Conservation (phyloP, 192 early-diverging fungal genomes). For the Linnemannia elongata region DNA sequence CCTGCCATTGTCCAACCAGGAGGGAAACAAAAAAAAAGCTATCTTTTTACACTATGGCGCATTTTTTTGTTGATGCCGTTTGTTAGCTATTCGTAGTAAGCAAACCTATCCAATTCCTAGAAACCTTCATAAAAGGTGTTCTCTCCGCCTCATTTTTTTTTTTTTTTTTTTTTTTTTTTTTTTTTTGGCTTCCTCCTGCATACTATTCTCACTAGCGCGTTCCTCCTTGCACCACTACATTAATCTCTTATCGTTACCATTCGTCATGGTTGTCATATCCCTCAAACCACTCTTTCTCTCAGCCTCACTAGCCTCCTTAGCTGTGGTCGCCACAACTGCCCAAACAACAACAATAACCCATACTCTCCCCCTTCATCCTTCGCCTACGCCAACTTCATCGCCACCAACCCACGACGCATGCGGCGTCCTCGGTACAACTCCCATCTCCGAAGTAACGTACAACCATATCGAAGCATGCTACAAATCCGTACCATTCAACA, state of each 20-base stretch:
- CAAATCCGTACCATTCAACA: constrained; percentile 11
- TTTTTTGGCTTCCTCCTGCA: not conserved
- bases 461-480: constrained; percentile 15
- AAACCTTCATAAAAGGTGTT: no score
- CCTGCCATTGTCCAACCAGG: no score
- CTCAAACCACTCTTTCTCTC: not conserved
- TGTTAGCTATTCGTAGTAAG: no score
- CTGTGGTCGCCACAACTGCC: not conserved
- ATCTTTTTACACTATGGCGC: no score
- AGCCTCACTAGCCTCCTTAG: constrained; percentile 4
- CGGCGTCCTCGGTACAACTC: not conserved
- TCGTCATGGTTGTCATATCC: not conserved
- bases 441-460: not conserved
- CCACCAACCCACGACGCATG: constrained; percentile 3
- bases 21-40: no score
- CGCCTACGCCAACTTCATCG: not conserved
- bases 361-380: not conserved
- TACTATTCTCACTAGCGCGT: no score
- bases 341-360: not conserved
- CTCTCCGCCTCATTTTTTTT: no score
- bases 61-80: no score
- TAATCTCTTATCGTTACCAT: not conserved
- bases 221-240: not conserved
- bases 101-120: no score
- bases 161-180: not conserved